Evolutionary conservation across 2,329 filamentous ascomycete genomes (phyloP).

Genomic region (Beauveria asiatica): DNA sequence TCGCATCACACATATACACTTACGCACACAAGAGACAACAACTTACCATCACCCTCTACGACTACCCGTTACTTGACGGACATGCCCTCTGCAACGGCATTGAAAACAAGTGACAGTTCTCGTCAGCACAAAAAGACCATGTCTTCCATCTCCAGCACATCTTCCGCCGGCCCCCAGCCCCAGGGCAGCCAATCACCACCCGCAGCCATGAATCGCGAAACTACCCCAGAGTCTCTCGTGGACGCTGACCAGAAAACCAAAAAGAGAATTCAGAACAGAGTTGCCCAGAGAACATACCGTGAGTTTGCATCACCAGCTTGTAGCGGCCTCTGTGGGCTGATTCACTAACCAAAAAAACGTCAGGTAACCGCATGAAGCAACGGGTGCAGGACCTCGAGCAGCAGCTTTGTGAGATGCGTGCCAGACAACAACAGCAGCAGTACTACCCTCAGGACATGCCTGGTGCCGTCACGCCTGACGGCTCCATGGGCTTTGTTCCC

Average conservation of each 20-base stretch:
- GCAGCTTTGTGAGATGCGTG: constrained; percentile 12
- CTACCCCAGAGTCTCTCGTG: neutral
- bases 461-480: neutral
- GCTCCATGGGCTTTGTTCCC: constrained; percentile 6
- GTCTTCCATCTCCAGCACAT: constrained; percentile 9
- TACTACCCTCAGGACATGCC: constrained; percentile 5
- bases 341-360: neutral
- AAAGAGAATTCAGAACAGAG: constrained; percentile 25
- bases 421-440: constrained; percentile 10
- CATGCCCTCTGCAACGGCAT: constrained; percentile 2
- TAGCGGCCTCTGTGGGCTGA: neutral
- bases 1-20: neutral
- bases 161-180: neutral
- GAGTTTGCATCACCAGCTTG: constrained; percentile 9
- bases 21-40: neutral
- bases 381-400: constrained; percentile 11
- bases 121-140: constrained; percentile 7
- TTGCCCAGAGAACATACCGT: constrained; percentile 26
- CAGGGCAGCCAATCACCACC: constrained; percentile 6
- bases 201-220: constrained; percentile 6
- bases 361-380: constrained; percentile 11
- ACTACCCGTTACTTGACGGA: neutral
- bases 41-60: neutral
- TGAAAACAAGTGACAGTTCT: neutral
- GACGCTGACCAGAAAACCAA: constrained; percentile 20